phyloP scores from a whole-genome alignment of 2,329 filamentous ascomycete genomes.

The Ophiostoma tasmaniense region DNA sequence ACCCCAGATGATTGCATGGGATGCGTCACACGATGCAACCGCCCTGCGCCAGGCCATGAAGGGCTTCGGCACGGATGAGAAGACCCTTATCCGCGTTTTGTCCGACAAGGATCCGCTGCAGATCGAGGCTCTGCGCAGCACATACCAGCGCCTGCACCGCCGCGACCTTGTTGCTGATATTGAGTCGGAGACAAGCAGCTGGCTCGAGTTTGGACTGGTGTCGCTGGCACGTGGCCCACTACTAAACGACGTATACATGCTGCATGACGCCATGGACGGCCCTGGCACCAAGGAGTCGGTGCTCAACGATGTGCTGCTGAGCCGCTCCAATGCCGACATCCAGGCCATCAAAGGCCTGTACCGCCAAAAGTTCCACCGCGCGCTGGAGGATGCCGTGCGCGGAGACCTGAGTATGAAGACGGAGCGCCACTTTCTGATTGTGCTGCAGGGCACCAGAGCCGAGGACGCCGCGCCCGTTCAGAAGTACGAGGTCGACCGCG shows the following conservation, averaged over 20 bases:
- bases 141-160: conserved; percentile 56
- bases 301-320: conserved; percentile 77
- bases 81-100: conserved; percentile 60
- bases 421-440: conserved; percentile 73
- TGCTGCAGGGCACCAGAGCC: conserved; percentile 62
- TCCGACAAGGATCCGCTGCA: conserved; percentile 69
- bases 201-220: conserved; percentile 66
- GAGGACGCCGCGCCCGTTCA: conserved; percentile 71
- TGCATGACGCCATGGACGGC: conserved; percentile 66
- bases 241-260: conserved; percentile 61
- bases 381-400: conserved; percentile 64
- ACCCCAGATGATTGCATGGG: conserved; percentile 59
- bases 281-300: conserved; percentile 78
- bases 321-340: conserved; percentile 79
- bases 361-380: conserved; percentile 53
- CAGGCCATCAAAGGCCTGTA: conserved; percentile 78
- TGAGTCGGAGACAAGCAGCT: conserved; percentile 65
- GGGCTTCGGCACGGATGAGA: conserved; percentile 81
- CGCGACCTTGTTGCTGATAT: conserved; percentile 69
- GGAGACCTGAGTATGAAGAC: conserved; percentile 81
- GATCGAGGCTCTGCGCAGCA: conserved; percentile 56
- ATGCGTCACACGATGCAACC: conserved; percentile 61
- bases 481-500: conserved; percentile 63
- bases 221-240: conserved; percentile 73
- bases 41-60: conserved; percentile 78